These are phyloP conservation scores for Chytriomyces sp. DNA, from an alignment of 192 early-diverging fungal genomes.

Conservation along the genomic window DNA sequence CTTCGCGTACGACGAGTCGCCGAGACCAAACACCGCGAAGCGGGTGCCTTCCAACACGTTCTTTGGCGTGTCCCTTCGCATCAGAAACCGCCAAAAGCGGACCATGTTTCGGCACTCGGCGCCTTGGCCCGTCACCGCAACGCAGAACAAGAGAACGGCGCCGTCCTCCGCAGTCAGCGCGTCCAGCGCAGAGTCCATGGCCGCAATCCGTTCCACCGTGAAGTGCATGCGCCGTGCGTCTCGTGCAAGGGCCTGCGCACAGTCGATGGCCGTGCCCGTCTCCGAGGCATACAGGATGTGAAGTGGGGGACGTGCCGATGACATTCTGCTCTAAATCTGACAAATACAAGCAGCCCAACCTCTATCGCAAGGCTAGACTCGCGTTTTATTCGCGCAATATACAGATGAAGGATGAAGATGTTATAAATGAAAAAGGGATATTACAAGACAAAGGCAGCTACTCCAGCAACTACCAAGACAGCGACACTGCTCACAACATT, in stretches of 20 bases:
- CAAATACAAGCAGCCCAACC: too few species aligned
- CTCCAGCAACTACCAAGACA: too few species aligned
- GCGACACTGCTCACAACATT: too few species aligned
- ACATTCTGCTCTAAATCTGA: too few species aligned
- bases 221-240: constrained; percentile 81
- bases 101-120: constrained; percentile 91
- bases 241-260: constrained; percentile 77
- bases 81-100: constrained; percentile 87
- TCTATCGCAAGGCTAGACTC: too few species aligned
- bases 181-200: not conserved
- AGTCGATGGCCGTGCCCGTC: constrained; percentile 91
- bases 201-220: constrained; percentile 53
- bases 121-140: constrained; percentile 94
- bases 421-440: too few species aligned
- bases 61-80: constrained; percentile 74
- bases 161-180: constrained; percentile 75
- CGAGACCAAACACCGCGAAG: constrained; percentile 91
- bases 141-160: constrained; percentile 74
- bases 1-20: constrained; percentile 91
- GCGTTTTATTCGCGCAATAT: too few species aligned
- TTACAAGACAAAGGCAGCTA: too few species aligned
- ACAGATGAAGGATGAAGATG: too few species aligned
- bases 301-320: too few species aligned
- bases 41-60: constrained; percentile 66
- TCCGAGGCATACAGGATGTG: constrained; percentile 92